These are phyloP conservation scores for Acacia melanoxylon DNA, from an alignment of 306 rosid genomes.

Conservation along the genomic window DNA sequence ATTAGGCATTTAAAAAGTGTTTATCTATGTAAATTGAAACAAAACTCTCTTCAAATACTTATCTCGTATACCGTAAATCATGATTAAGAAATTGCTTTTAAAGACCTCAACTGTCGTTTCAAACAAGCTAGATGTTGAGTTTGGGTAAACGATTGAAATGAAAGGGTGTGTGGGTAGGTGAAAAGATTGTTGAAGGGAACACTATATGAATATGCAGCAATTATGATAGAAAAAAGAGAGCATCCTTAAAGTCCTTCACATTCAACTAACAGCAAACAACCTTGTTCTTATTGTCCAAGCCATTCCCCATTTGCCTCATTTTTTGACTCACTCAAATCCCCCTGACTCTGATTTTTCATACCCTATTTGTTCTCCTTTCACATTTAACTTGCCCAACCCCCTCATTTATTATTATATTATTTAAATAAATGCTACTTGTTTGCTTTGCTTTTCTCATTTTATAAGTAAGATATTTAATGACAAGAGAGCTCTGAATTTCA, in stretches of 20 bases:
- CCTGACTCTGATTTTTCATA: background rate
- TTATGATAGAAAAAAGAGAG: background rate
- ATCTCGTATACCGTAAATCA: too few relatives aligned
- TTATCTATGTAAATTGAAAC: too few relatives aligned
- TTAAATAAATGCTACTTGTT: background rate
- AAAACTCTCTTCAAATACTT: too few relatives aligned
- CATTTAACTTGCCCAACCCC: background rate
- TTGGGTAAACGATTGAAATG: too few relatives aligned
- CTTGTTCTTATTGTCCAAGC: background rate
- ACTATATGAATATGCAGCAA: too few relatives aligned
- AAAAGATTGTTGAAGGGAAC: background rate
- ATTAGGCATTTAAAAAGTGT: too few relatives aligned
- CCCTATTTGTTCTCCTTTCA: background rate
- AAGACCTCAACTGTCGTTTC: rapidly evolving
- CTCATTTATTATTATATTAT: background rate
- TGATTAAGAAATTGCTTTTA: rapidly evolving
- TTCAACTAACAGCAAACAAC: slow-evolving; percentile 21
- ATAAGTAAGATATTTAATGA: too few relatives aligned
- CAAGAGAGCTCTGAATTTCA: background rate
- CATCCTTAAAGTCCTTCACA: slow-evolving; percentile 37
- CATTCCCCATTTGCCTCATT: background rate
- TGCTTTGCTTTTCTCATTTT: background rate
- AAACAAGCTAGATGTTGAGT: too few relatives aligned
- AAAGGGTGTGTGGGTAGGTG: slow-evolving; percentile 19
- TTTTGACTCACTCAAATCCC: background rate